Base-by-base conservation (phyloP, 768 basidiomycete species). In the Kwoniella bestiolae region DNA sequence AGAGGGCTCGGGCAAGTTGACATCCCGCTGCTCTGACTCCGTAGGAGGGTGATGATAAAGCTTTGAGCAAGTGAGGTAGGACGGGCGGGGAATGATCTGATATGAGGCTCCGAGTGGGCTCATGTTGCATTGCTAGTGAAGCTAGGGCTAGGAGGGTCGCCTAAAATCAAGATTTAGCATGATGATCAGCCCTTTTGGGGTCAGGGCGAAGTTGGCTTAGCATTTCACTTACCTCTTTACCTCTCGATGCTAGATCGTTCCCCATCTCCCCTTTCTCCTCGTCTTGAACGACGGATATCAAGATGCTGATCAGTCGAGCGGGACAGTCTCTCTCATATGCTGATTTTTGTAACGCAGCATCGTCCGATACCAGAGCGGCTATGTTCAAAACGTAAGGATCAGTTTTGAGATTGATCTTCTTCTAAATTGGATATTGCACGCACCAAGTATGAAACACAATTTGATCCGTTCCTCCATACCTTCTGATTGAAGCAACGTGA, bases 1-100 rank as follows among this genome's bases (percentile, higher is more conserved):
- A 87, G 41, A 98, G 83, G 0, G 90, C 90, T 16, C 94, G 84
- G 1, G 92, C 85, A 69, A 90, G 90, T 71, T 95, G 94, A 73
- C 91, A 93, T 0, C 91, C 90, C 0, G 91, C 91, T 49, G 90
- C 91, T 5, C 93, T 87, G 3, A 94, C 89, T 0, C 90, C 91
- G 16, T 88, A 83, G 61, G 89, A 86, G 0, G 83, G 85, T 59
- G 91, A 88, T 0, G 83, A 68, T 7, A 94, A 84, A 12, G 86
- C 85, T 1, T 79, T 73, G 62, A 86, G 84, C 32, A 92, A 79
- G 26, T 85, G 79, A 4, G 86, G 85, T 26, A 90, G 80, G 51
- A 92, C 81, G 2, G 82, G 83, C 11, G 86, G 83, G 0, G 58
- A 56, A 11, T 83, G 83, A 70, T 89, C 88, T 2, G 89, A 86